phyloP scores from a whole-genome alignment of 148 eudicot species.

The Rhododendron williamsianum region DNA sequence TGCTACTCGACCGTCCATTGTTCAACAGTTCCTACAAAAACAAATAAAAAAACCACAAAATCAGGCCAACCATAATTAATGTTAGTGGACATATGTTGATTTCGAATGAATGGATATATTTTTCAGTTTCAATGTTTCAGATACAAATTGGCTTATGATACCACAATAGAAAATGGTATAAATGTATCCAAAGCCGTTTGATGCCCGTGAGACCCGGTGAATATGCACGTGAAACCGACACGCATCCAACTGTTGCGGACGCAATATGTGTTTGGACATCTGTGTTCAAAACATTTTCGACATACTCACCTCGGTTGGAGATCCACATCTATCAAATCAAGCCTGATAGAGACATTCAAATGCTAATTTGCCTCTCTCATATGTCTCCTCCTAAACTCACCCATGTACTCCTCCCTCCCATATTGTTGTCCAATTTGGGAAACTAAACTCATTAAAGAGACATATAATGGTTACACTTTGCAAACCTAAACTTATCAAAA shows the following conservation, averaged over 20 bases:
- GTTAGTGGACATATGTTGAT: not conserved
- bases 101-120: not conserved
- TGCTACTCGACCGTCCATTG: slow-evolving; percentile 38
- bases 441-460: too few species aligned
- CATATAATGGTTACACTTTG: too few species aligned
- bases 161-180: too few species aligned
- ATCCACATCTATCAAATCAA: not conserved
- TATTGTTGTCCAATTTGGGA: too few species aligned
- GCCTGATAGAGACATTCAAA: not conserved
- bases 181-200: not conserved
- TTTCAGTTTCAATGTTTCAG: not conserved
- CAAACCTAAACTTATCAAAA: too few species aligned
- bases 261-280: not conserved
- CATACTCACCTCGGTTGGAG: not conserved
- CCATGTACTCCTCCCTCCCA: too few species aligned
- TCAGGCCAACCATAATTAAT: not conserved
- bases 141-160: not conserved
- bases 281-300: not conserved
- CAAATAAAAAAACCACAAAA: not conserved
- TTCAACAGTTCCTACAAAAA: slow-evolving; percentile 31
- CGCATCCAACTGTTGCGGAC: too few species aligned
- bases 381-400: not conserved
- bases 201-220: not conserved
- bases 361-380: too few species aligned
- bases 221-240: too few species aligned